Percentiles rank a stretch among this genome's conserved stretches.
Evolutionary conservation across 78 protist genomes (phyloP).

Genomic region (Dictyostelium purpureum): DNA sequence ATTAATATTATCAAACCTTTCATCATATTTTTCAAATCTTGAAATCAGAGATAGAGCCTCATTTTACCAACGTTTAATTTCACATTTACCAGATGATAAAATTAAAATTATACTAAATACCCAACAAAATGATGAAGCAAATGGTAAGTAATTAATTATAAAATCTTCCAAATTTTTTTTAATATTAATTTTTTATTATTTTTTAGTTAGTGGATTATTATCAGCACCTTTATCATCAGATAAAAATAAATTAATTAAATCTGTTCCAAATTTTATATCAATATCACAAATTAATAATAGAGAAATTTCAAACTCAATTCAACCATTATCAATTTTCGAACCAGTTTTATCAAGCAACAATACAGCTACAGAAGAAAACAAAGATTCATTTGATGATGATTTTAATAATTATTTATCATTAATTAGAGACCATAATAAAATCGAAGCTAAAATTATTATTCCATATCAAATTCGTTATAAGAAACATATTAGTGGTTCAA

Average conservation of each 20-base stretch:
- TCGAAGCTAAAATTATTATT: slow-evolving; percentile 43
- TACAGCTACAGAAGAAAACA: background rate
- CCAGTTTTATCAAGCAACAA: background rate
- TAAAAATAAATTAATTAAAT: slow-evolving; percentile 21
- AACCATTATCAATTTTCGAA: background rate
- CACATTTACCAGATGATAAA: slow-evolving; percentile 74
- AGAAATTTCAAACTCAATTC: slow-evolving; percentile 27
- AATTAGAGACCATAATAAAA: slow-evolving; percentile 4
- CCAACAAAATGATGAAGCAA: slow-evolving; percentile 17
- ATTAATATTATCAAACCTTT: slow-evolving; percentile 16
- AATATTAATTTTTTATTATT: background rate
- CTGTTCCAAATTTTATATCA: slow-evolving; percentile 24
- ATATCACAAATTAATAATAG: slow-evolving; percentile 14
- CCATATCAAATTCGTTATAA: slow-evolving; percentile 60
- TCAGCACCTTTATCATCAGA: slow-evolving; percentile 7
- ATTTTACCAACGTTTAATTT: slow-evolving; percentile 38
- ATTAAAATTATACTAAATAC: slow-evolving; percentile 41
- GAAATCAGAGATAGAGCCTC: slow-evolving; percentile 60
- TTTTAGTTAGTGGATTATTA: slow-evolving; percentile 34
- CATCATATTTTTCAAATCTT: slow-evolving; percentile 18
- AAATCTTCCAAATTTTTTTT: too few species aligned
- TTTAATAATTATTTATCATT: slow-evolving; percentile 4
- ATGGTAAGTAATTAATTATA: slow-evolving; percentile 7
- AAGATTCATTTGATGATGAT: background rate
- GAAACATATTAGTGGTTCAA: background rate